These are phyloP conservation scores for Heliocybe sulcata DNA, from an alignment of 1,284 basidiomycete species.

Conservation along the genomic window DNA sequence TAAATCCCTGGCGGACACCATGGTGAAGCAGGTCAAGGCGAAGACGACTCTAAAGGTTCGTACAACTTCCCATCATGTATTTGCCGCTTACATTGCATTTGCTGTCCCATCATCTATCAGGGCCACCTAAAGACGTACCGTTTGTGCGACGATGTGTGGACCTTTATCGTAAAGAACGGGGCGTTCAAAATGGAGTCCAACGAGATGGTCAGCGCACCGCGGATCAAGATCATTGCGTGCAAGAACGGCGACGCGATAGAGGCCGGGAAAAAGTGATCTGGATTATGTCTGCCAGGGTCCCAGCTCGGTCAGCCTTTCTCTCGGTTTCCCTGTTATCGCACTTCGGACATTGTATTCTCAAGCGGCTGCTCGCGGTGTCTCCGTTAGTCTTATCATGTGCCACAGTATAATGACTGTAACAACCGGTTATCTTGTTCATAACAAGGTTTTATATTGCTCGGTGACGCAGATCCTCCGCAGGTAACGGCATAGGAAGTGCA, in stretches of 20 bases:
- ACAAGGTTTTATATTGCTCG: not conserved
- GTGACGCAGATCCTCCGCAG: not conserved
- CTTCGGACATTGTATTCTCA: not conserved
- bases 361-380: not conserved
- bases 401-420: not conserved
- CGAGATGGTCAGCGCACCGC: constrained; percentile 66
- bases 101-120: constrained; percentile 29
- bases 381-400: not conserved
- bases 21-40: constrained; percentile 86
- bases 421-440: not conserved
- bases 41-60: constrained; percentile 87
- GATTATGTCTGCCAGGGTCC: too few species aligned
- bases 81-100: not conserved
- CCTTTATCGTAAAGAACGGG: constrained; percentile 89
- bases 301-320: not conserved
- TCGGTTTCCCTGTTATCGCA: not conserved
- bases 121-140: constrained; percentile 89
- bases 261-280: constrained; percentile 53
- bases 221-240: constrained; percentile 95
- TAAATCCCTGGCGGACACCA: constrained; percentile 86
- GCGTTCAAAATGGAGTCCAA: constrained; percentile 93
- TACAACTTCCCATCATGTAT: constrained; percentile 4
- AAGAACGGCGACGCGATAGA: constrained; percentile 87
- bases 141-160: constrained; percentile 97
- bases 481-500: not conserved